Conservation (phyloP, 2,329 filamentous ascomycete genomes). For the Zymoseptoria passerinii region DNA sequence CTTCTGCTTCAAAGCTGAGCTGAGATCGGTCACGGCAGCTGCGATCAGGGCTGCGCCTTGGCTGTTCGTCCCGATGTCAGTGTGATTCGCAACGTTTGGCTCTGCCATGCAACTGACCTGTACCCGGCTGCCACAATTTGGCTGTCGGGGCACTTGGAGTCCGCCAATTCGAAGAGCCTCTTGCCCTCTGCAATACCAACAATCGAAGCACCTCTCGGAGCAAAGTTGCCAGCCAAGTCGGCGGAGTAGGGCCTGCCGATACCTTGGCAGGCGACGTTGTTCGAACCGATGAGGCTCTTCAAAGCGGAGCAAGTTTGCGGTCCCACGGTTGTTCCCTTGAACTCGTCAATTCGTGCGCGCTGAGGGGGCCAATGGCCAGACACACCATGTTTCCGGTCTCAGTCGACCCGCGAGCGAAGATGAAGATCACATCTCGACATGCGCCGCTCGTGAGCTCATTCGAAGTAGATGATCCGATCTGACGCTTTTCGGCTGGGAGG, state of each 20-base stretch:
- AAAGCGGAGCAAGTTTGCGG: constrained; percentile 21
- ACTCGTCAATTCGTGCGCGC: background rate
- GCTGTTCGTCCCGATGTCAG: constrained; percentile 10
- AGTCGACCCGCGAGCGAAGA: constrained; percentile 51
- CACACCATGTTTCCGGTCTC: constrained; percentile 45
- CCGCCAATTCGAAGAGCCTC: constrained; percentile 19
- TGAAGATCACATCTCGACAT: constrained; percentile 44
- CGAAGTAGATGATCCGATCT: constrained; percentile 8
- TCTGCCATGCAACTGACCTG: constrained; percentile 5
- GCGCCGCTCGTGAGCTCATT: constrained; percentile 21
- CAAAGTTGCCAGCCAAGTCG: constrained; percentile 15
- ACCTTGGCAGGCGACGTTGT: constrained; percentile 23
- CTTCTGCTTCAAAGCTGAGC: constrained; percentile 20
- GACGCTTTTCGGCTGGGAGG: background rate
- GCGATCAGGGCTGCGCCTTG: constrained; percentile 36
- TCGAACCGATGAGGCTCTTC: constrained; percentile 13
- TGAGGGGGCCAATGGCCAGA: background rate
- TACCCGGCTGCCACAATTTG: constrained; percentile 24
- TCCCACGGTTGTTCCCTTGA: constrained; percentile 18
- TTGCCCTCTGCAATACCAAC: constrained; percentile 17
- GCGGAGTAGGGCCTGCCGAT: constrained; percentile 21
- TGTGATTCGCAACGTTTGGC: background rate
- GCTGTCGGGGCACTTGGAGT: constrained; percentile 22
- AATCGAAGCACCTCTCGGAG: constrained; percentile 16
- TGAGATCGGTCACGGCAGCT: constrained; percentile 26